A percentile compares a stretch with the other conserved stretches of the same genome.
phyloP scores from a whole-genome alignment of 345 rosid genomes.

The Triadica sebifera region DNA sequence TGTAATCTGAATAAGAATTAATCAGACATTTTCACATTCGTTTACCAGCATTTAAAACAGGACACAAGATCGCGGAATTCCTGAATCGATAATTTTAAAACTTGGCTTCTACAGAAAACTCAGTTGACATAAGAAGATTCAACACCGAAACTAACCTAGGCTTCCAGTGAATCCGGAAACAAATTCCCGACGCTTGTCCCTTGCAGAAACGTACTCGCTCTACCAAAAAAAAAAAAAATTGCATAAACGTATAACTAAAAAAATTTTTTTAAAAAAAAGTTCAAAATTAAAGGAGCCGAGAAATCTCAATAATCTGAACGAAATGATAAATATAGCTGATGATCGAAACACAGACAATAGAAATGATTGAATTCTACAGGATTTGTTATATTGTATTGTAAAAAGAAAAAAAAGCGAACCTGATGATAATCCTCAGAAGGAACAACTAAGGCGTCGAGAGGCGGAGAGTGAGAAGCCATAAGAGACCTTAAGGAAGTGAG shows the following conservation, averaged over 20 bases:
- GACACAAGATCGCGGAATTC: not conserved
- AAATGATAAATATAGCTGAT: not conserved
- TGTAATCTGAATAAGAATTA: not conserved
- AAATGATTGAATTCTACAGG: not conserved
- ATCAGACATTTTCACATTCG: not conserved
- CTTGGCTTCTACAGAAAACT: not conserved
- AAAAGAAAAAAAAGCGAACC: conserved; percentile 32
- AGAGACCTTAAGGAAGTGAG: conserved; percentile 72
- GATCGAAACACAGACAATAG: not conserved
- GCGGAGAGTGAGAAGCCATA: conserved; percentile 91
- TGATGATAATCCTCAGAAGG: conserved; percentile 96
- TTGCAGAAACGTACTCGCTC: conserved; percentile 90
- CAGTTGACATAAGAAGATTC: not conserved
- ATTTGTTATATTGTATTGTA: too few relatives aligned
- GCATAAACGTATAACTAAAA: not conserved
- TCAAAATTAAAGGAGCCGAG: not conserved
- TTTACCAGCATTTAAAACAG: not conserved
- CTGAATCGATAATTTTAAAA: not conserved
- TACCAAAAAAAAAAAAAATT: conserved; percentile 10
- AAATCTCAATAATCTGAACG: not conserved
- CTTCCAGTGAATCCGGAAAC: conserved; percentile 93
- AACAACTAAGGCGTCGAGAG: conserved; percentile 77
- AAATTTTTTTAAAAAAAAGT: not conserved
- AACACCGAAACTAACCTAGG: conserved; percentile 52
- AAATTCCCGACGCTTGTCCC: conserved; percentile 85